Evolutionary conservation across 2,329 filamentous ascomycete genomes (phyloP).

Genomic region (Paramyrothecium sp.): DNA sequence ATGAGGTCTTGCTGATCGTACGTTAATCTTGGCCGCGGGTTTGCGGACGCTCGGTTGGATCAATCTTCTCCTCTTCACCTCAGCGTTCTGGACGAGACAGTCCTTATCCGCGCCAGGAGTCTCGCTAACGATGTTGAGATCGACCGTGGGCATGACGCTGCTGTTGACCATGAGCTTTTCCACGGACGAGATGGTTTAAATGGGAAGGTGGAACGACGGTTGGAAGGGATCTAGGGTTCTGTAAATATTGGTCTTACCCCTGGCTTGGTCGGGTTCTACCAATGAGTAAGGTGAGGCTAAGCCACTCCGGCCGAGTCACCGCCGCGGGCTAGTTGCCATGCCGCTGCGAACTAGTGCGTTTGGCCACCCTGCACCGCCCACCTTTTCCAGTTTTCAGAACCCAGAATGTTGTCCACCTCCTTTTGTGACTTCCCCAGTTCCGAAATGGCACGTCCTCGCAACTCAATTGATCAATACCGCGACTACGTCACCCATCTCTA

Average conservation of each 20-base stretch:
- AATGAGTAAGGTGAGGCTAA: not conserved
- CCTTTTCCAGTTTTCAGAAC: not conserved
- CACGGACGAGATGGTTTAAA: too few relatives aligned
- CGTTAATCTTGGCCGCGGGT: not conserved
- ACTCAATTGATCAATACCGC: slow-evolving; percentile 4
- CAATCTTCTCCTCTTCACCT: not conserved
- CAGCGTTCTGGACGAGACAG: not conserved
- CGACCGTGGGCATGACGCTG: not conserved
- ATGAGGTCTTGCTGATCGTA: not conserved
- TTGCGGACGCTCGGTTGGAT: not conserved
- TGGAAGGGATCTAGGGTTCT: too few relatives aligned
- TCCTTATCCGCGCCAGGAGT: slow-evolving; percentile 1
- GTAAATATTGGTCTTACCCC: too few relatives aligned
- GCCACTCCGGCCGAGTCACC: not conserved
- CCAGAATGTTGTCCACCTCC: not conserved
- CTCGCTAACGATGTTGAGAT: not conserved
- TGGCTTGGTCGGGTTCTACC: not conserved
- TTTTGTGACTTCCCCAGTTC: not conserved
- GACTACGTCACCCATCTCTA: slow-evolving; percentile 7
- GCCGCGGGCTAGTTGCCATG: not conserved
- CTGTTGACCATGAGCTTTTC: not conserved
- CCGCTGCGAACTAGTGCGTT: not conserved
- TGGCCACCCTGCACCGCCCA: not conserved
- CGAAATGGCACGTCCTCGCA: slow-evolving; percentile 4
- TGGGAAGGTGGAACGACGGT: too few relatives aligned